Evolutionary conservation across 495 filamentous ascomycete species (phyloP), one percentile per base, ranked within the genome.

Genomic region (Lichenothelia convexa): DNA sequence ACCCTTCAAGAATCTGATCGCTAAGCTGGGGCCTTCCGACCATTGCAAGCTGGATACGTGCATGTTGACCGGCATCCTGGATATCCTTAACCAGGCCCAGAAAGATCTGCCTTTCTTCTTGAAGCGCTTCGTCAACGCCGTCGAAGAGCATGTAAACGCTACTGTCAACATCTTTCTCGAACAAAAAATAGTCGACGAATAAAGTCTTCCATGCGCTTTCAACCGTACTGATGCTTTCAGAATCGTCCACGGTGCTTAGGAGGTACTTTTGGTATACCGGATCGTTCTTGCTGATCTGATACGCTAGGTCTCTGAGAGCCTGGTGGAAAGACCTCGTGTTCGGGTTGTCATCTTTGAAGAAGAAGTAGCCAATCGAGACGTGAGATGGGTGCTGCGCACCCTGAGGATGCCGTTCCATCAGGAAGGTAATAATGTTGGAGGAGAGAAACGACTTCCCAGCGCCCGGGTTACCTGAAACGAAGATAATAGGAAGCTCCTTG

Each of bases 401-500:
- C 34, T 43, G 42, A 3, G 46, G 34, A 12, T 41, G 32, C 33
- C 19, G 34, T 32, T 31, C 21, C 15, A 19, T 21, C 2, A 57
- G 45, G 37, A 41, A 41, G 11, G n/a, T 18, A 20, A 58, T 50
- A 11, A 58, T 48, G 32, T 47, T 51, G 11, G 47, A 26, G 15
- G 48, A 45, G 0, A 60, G 42, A 39, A 45, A 58, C 1, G 53
- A 55, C 37, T 60, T 60, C 3, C 56, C 56, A 3, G 47, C 48
- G 8, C 56, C 56, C 20, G 50, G 50, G 22, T 36, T 48, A 6
- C 56, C 57, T 16, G 47, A 51, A 3, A 60, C 38, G 38, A 45
- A 59, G 13, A 60, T 35, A 3, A 59, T 36, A 1, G 52, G 57
- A 4, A 22, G 32, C 2, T 48, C 34, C 22, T 39, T 39, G 7